Conservation (phyloP, 345 rosid species). For the Brassica incana region DNA sequence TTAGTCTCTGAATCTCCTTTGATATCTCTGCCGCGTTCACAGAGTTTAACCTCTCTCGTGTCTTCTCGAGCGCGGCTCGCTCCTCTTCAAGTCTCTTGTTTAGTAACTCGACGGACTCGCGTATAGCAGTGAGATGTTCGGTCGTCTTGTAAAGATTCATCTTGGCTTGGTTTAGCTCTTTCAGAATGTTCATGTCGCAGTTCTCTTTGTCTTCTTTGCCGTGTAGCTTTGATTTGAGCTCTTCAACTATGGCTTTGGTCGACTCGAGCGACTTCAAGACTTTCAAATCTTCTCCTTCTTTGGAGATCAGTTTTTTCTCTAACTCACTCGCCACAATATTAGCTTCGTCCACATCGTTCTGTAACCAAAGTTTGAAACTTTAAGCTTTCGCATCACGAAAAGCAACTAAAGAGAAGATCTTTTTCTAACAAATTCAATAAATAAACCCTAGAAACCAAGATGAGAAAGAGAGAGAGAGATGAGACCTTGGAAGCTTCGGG, state of each 20-base stretch:
- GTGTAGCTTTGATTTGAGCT: slow-evolving; percentile 53
- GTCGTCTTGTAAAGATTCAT: slow-evolving; percentile 76
- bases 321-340: slow-evolving; percentile 57
- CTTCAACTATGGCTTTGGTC: slow-evolving; percentile 65
- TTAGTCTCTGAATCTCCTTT: slow-evolving; percentile 67
- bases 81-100: slow-evolving; percentile 82
- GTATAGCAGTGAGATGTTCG: slow-evolving; percentile 66
- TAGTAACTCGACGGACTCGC: slow-evolving; percentile 62
- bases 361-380: background rate
- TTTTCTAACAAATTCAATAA: background rate
- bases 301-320: slow-evolving; percentile 68
- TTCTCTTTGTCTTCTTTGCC: slow-evolving; percentile 32
- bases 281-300: slow-evolving; percentile 81
- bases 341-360: slow-evolving; percentile 32
- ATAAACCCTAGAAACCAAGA: background rate
- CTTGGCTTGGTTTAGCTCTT: slow-evolving; percentile 84
- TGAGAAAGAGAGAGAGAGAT: slow-evolving; percentile 2
- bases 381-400: background rate
- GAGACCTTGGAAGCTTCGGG: slow-evolving; percentile 42
- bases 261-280: slow-evolving; percentile 74
- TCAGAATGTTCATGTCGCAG: slow-evolving; percentile 35
- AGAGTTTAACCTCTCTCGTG: slow-evolving; percentile 56
- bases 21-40: slow-evolving; percentile 61
- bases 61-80: slow-evolving; percentile 57
- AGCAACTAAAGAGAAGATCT: background rate